Evolutionary conservation across 768 basidiomycete species (phyloP).

Genomic region (Agrocybe pediades): DNA sequence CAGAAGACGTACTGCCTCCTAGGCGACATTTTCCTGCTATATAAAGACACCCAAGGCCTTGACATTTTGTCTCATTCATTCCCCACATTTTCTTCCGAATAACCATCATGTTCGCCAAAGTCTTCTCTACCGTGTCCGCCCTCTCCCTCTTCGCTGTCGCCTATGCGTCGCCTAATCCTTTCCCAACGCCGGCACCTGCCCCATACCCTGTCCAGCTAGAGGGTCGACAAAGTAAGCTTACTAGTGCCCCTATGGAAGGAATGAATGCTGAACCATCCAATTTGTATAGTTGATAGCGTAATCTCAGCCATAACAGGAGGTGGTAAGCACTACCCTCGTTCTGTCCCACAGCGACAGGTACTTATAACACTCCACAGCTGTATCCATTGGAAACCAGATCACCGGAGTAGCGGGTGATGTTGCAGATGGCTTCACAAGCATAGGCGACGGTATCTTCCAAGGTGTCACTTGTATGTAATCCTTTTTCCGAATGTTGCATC

Average conservation of each 20-base stretch:
- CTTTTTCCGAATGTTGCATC: not conserved
- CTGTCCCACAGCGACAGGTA: not conserved
- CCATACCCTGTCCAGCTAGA: constrained; percentile 21
- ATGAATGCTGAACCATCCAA: constrained; percentile 9
- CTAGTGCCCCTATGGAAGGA: not conserved
- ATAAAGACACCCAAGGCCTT: not conserved
- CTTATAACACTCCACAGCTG: constrained; percentile 23
- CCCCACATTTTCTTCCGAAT: constrained; percentile 8
- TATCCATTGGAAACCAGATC: constrained; percentile 37
- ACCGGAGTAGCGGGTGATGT: constrained; percentile 30
- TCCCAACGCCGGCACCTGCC: constrained; percentile 22
- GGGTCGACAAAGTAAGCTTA: constrained; percentile 44
- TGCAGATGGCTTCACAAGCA: constrained; percentile 21
- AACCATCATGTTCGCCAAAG: constrained; percentile 41
- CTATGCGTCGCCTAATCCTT: constrained; percentile 33
- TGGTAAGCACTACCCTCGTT: constrained; percentile 21
- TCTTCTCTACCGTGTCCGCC: constrained; percentile 32
- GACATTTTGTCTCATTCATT: constrained; percentile 15
- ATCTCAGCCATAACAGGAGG: constrained; percentile 31
- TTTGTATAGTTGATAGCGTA: constrained; percentile 34
- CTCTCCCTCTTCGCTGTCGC: constrained; percentile 34
- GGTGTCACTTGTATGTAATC: constrained; percentile 43
- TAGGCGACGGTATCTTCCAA: constrained; percentile 34
- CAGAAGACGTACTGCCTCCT: not conserved
- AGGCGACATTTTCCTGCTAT: not conserved